A percentile compares a stretch with the other conserved stretches of the same genome.
These are phyloP conservation scores for Papilionanthe hybrid DNA, from an alignment of 116 monocot genomes.

Conservation along the genomic window DNA sequence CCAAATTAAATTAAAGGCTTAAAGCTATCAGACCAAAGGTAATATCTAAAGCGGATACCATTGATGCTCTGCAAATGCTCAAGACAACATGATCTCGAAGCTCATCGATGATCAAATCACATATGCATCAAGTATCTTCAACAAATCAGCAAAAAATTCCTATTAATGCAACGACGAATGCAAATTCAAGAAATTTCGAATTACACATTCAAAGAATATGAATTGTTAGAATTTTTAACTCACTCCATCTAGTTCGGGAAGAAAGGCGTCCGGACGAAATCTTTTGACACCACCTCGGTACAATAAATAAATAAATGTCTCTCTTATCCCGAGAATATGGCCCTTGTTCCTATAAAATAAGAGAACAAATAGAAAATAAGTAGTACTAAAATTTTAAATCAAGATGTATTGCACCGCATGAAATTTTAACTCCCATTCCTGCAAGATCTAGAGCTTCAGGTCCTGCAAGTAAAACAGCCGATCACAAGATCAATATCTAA, in stretches of 20 bases:
- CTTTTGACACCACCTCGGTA: slow-evolving; percentile 44
- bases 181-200: neutral
- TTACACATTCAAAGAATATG: neutral
- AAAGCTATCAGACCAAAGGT: neutral
- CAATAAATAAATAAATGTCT: slow-evolving; percentile 53
- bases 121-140: slow-evolving; percentile 57
- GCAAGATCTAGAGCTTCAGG: too few relatives aligned
- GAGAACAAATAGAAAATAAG: neutral
- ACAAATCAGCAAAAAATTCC: neutral
- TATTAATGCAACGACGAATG: neutral
- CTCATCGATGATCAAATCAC: slow-evolving; percentile 53
- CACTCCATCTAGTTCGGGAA: slow-evolving; percentile 61
- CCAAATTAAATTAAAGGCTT: too few relatives aligned
- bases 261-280: slow-evolving; percentile 38
- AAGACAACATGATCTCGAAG: slow-evolving; percentile 60
- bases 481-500: too few relatives aligned
- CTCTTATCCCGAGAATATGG: slow-evolving; percentile 65
- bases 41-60: slow-evolving; percentile 35
- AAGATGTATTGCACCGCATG: too few relatives aligned
- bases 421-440: too few relatives aligned
- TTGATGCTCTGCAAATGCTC: slow-evolving; percentile 54
- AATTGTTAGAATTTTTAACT: slow-evolving; percentile 11
- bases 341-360: slow-evolving; percentile 36
- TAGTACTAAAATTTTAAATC: neutral
- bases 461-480: too few relatives aligned